Evolutionary conservation across 192 early-diverging fungal species (phyloP).

Genomic region (Gryganskiella cystojenkinii): DNA sequence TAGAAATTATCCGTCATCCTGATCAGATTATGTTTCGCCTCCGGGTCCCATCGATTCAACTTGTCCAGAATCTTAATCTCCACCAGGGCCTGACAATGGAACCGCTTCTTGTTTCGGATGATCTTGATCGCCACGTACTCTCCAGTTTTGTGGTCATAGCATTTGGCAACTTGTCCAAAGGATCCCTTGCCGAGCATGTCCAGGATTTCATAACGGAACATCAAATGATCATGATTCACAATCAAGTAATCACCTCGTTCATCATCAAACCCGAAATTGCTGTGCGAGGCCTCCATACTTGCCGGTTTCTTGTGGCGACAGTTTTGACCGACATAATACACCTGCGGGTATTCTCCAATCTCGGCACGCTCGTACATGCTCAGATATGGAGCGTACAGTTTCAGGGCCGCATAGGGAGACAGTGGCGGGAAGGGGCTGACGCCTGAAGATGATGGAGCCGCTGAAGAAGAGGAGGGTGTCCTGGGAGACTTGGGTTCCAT

Average conservation of each 20-base stretch:
- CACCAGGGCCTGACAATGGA: constrained; percentile 93
- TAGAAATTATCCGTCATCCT: constrained; percentile 93
- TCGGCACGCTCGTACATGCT: constrained; percentile 90
- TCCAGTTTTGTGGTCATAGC: constrained; percentile 93
- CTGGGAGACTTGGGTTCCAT: constrained; percentile 25
- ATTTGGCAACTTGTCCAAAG: constrained; percentile 96
- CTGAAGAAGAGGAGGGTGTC: not conserved
- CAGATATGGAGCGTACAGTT: constrained; percentile 76
- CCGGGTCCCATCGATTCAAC: constrained; percentile 84
- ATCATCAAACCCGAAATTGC: constrained; percentile 84
- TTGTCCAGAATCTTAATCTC: constrained; percentile 95
- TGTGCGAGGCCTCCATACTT: constrained; percentile 65
- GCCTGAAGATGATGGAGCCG: constrained; percentile 10
- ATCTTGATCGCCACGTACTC: constrained; percentile 91
- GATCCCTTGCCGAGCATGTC: constrained; percentile 88
- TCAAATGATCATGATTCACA: constrained; percentile 88
- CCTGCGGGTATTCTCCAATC: constrained; percentile 80
- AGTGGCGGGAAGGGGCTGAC: constrained; percentile 59
- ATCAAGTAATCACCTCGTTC: constrained; percentile 94
- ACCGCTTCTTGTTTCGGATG: constrained; percentile 95
- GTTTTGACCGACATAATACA: constrained; percentile 92
- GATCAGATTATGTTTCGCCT: constrained; percentile 81
- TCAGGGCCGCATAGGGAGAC: constrained; percentile 70
- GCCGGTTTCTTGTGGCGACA: constrained; percentile 67
- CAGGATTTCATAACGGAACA: constrained; percentile 94